Evolutionary conservation across 1,284 basidiomycete species (phyloP).

Genomic region (Prillingera fragicola): DNA sequence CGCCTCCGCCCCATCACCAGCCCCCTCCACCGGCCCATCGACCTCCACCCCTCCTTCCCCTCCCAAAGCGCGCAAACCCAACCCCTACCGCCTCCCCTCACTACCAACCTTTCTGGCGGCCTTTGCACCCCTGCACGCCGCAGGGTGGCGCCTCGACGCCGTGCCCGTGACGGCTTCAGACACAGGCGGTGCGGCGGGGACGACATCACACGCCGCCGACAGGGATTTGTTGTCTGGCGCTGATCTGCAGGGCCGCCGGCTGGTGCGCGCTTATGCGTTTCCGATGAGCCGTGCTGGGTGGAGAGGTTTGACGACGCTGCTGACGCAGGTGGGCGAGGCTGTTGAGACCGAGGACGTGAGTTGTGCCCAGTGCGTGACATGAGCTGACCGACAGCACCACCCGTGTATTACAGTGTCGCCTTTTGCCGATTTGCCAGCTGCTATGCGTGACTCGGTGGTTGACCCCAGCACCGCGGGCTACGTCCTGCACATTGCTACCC

Average conservation of each 20-base stretch:
- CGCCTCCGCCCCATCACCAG: background rate
- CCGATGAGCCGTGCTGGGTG: constrained; percentile 28
- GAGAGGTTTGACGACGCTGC: constrained; percentile 18
- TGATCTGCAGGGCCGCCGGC: constrained; percentile 30
- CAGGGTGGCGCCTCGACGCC: constrained; percentile 32
- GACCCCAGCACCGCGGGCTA: constrained; percentile 15
- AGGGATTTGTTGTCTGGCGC: constrained; percentile 5
- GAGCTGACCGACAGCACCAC: constrained; percentile 32
- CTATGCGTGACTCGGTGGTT: background rate
- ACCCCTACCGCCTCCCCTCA: constrained; percentile 36
- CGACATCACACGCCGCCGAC: constrained; percentile 1
- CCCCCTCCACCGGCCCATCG: background rate
- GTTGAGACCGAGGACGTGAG: constrained; percentile 33
- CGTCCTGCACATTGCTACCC: constrained; percentile 31
- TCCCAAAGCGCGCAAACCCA: constrained; percentile 16
- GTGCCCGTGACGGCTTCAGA: constrained; percentile 3
- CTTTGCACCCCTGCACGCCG: constrained; percentile 34
- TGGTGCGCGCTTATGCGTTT: constrained; percentile 30
- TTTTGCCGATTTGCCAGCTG: constrained; percentile 19
- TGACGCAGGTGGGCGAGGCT: constrained; percentile 10
- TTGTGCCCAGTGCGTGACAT: background rate
- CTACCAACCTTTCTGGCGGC: constrained; percentile 23
- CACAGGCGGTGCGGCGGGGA: background rate
- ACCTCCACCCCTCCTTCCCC: background rate
- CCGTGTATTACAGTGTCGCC: constrained; percentile 30